Evolutionary conservation across 768 basidiomycete species (phyloP).

Genomic region (Lentinula boryana): DNA sequence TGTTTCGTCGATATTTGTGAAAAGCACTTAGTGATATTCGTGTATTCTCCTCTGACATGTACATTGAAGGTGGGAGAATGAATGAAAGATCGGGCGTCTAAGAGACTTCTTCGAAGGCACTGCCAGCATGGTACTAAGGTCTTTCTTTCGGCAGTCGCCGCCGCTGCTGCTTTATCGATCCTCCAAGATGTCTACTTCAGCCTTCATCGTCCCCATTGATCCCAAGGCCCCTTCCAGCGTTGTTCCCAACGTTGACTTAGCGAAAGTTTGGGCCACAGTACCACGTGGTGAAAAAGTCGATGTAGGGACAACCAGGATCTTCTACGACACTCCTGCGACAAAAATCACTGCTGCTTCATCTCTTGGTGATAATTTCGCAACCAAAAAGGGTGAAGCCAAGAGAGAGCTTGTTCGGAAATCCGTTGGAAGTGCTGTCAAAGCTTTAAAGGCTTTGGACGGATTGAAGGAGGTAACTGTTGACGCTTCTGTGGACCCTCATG

Average conservation of each 20-base stretch:
- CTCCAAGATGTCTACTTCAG: conserved; percentile 46
- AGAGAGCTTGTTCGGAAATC: conserved; percentile 68
- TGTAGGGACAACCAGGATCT: conserved; percentile 57
- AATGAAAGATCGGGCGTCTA: neutral
- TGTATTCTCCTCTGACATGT: too few relatives aligned
- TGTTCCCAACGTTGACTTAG: conserved; percentile 34
- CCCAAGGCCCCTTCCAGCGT: conserved; percentile 29
- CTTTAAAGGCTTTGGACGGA: conserved; percentile 54
- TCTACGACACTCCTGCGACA: conserved; percentile 47
- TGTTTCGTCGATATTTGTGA: too few relatives aligned
- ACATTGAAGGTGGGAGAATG: too few relatives aligned
- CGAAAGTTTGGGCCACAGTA: conserved; percentile 48
- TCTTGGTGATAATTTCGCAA: conserved; percentile 47
- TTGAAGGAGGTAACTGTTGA: conserved; percentile 61
- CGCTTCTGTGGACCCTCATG: conserved; percentile 64
- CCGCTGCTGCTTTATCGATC: neutral
- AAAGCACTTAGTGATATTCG: too few relatives aligned
- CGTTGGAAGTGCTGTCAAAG: conserved; percentile 68
- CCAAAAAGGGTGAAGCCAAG: conserved; percentile 38
- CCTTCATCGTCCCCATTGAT: conserved; percentile 56
- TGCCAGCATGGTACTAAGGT: neutral
- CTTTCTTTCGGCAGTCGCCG: neutral
- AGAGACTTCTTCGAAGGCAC: neutral
- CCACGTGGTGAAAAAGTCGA: conserved; percentile 46
- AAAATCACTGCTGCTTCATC: conserved; percentile 52